Conservation (phyloP, 202 grass and related monocot species). For the Carex sylvatica region DNA sequence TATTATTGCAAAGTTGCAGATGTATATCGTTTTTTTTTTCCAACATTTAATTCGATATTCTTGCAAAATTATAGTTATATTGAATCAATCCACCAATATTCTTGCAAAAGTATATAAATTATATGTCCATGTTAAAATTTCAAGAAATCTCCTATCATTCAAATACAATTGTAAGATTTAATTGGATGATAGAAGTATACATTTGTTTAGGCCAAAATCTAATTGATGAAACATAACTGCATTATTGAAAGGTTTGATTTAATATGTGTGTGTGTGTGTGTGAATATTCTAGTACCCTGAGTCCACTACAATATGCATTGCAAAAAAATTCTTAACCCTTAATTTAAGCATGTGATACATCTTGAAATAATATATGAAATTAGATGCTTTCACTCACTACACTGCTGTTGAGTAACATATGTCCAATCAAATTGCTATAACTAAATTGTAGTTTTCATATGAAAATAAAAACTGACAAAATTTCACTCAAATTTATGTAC, state of each 20-base stretch:
- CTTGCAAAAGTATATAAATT: too few relatives aligned
- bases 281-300: not conserved
- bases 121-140: too few relatives aligned
- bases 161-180: not conserved
- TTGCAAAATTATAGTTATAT: not conserved
- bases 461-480: not conserved
- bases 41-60: not conserved
- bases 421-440: not conserved
- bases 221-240: not conserved
- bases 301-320: not conserved
- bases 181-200: not conserved
- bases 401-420: not conserved
- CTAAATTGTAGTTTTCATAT: not conserved
- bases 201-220: not conserved
- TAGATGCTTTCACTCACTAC: not conserved
- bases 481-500: not conserved
- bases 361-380: not conserved
- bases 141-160: not conserved
- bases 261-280: not conserved
- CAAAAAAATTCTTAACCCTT: not conserved
- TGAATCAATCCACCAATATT: not conserved
- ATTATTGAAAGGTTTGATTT: too few relatives aligned
- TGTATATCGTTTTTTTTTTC: not conserved
- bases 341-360: not conserved
- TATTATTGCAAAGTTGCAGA: not conserved